Evolutionary conservation across 2,329 filamentous ascomycete species (phyloP).

Genomic region (Venturiaceae sp.): DNA sequence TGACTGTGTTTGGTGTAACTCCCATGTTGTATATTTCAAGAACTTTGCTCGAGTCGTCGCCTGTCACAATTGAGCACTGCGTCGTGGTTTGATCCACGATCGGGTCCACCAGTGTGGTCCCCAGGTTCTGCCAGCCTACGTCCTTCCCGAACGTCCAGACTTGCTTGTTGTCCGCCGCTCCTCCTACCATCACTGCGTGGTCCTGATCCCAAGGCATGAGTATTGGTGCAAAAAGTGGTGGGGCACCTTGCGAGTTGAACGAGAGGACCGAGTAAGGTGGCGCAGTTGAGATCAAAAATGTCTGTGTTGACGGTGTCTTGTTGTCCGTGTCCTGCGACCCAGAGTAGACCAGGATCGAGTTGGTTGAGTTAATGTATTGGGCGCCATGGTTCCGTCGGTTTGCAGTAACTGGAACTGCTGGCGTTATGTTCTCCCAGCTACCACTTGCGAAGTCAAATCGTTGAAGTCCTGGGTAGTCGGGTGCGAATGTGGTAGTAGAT

Average conservation of each 20-base stretch:
- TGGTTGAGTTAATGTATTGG: constrained; percentile 59
- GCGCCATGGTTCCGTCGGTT: constrained; percentile 68
- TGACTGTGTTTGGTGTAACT: constrained; percentile 64
- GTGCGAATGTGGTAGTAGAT: constrained; percentile 19
- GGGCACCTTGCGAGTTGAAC: constrained; percentile 44
- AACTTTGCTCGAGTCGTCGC: constrained; percentile 67
- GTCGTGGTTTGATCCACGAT: constrained; percentile 43
- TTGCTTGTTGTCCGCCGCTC: constrained; percentile 52
- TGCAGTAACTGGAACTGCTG: constrained; percentile 45
- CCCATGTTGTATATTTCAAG: constrained; percentile 71
- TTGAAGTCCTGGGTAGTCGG: constrained; percentile 64
- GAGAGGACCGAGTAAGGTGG: constrained; percentile 55
- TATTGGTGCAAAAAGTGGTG: constrained; percentile 58
- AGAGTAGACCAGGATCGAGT: constrained; percentile 71
- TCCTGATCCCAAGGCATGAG: constrained; percentile 65
- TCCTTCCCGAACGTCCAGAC: constrained; percentile 63
- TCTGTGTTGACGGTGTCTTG: constrained; percentile 54
- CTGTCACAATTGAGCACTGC: constrained; percentile 56
- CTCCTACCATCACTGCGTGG: constrained; percentile 66
- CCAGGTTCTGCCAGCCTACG: constrained; percentile 58
- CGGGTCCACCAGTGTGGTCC: constrained; percentile 52
- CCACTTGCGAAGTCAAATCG: constrained; percentile 48
- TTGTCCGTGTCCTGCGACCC: constrained; percentile 55
- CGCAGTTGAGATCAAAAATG: constrained; percentile 61
- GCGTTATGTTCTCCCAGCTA: constrained; percentile 48